Conservation (phyloP, 169 alveolate genomes). For the Cryptosporidium bovis region DNA sequence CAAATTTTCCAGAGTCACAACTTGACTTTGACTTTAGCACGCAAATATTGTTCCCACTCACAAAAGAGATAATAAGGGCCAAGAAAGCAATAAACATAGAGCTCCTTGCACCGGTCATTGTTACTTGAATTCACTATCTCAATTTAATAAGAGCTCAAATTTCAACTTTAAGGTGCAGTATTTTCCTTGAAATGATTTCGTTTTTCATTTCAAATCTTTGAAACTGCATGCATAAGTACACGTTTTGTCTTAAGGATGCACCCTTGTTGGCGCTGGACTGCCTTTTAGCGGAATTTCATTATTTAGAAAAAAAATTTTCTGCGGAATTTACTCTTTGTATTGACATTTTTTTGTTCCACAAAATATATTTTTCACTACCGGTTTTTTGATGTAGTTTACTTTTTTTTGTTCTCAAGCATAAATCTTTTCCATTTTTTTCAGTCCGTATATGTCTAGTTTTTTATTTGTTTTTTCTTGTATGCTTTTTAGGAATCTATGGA, state of each 20-base stretch:
- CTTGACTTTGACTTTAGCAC: conserved; percentile 24
- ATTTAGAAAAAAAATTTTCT: not conserved
- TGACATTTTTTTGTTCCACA: too few species aligned
- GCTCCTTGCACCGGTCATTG: conserved; percentile 71
- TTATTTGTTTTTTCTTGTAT: not conserved
- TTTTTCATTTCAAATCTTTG: conserved; percentile 25
- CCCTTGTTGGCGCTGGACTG: conserved; percentile 66
- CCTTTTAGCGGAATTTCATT: not conserved
- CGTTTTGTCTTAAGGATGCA: conserved; percentile 72
- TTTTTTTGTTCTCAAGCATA: not conserved
- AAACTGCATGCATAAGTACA: conserved; percentile 73
- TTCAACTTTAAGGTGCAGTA: conserved; percentile 46
- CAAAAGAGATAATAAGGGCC: conserved; percentile 27
- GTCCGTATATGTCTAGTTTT: not conserved
- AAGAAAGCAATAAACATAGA: conserved; percentile 43
- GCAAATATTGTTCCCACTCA: conserved; percentile 22
- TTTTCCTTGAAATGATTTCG: conserved; percentile 19
- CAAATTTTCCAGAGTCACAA: conserved; percentile 2
- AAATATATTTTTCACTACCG: too few species aligned
- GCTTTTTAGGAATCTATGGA: not conserved
- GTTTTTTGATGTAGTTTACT: too few species aligned
- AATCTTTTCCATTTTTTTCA: not conserved
- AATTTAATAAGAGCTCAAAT: conserved; percentile 29
- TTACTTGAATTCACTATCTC: conserved; percentile 1
- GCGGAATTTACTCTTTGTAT: not conserved